Evolutionary conservation across 129 eudicot genomes (phyloP), one percentile per base, ranked within the genome.

Genomic region (Flaveria brownii): DNA sequence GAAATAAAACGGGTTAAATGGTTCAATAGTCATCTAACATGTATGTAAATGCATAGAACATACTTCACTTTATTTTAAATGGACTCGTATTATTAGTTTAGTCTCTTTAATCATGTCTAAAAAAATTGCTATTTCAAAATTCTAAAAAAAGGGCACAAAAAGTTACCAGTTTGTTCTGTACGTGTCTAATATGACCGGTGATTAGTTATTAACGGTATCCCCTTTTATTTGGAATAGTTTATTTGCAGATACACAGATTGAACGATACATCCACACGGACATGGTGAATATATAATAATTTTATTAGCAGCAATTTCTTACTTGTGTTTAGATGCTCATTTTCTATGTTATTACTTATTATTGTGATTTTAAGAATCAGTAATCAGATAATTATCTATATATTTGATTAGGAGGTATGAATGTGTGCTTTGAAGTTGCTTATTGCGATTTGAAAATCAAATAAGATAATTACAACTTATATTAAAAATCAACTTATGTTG

Each of bases 201-300:
- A 14, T 82, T 3, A 39, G 61, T 72, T 74, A 54, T 75, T 77
- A 56, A 54, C 60, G 17, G 6, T 5, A 6, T 81, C 67, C 60
- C 55, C 70, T 39, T 68, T 52, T 17, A 71, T 65, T 7, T 30
- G 41, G 14, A 77, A 71, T 59, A 93, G 96, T 86, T 81, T 93
- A 76, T 88, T 93, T 78, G 80, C 85, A 18, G 72, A 90, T 52
- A 83, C 90, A 3, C 70, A 84, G 68, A 84, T 88, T 52, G 92
- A 90, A 78, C 84, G 76, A 13, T 93, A 88, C 84, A 87, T 88
- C 65, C 89, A 90, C 85, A 86, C 90, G 97, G 92, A 90, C 85
- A 61, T 90, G 89, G 98, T 88, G 84, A 81, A 87, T 68, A 60
- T 57, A 1, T 14, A 82, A 51, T 18, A 56, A 8, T 33, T 2